These are phyloP conservation scores for Triadica sebifera DNA, from an alignment of 345 rosid genomes.

Conservation along the genomic window DNA sequence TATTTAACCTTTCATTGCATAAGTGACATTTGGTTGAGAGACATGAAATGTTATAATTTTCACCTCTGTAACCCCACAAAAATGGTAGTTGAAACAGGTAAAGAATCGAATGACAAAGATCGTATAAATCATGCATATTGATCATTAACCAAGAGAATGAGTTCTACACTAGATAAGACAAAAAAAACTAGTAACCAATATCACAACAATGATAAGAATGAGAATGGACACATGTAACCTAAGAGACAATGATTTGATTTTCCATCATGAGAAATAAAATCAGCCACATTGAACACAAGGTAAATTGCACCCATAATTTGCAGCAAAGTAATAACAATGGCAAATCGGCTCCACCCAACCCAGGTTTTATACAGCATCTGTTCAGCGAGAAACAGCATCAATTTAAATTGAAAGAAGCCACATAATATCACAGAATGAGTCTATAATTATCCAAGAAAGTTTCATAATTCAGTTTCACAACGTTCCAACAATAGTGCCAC, in stretches of 20 bases:
- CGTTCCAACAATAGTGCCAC: too few relatives aligned
- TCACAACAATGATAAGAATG: too few relatives aligned
- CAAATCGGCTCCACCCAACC: constrained; percentile 80
- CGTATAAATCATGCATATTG: background rate
- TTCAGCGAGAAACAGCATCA: background rate
- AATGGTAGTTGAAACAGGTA: background rate
- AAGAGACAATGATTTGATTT: constrained; percentile 44
- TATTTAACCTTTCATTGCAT: background rate
- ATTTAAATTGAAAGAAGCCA: too few relatives aligned
- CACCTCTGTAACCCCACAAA: background rate
- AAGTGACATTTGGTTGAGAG: background rate
- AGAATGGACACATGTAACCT: constrained; percentile 43
- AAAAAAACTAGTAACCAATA: background rate
- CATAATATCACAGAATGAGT: too few relatives aligned
- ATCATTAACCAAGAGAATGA: background rate
- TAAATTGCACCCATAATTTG: constrained; percentile 64
- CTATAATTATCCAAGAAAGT: too few relatives aligned
- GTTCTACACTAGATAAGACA: background rate
- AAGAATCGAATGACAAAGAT: background rate
- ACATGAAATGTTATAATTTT: background rate
- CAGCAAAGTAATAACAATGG: constrained; percentile 52
- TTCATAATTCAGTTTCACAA: too few relatives aligned
- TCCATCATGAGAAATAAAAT: constrained; percentile 45
- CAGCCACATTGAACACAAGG: constrained; percentile 49
- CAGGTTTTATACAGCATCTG: constrained; percentile 78